Conservation (phyloP, 371 early-diverging fungal genomes). For the Mucor saturninus region DNA sequence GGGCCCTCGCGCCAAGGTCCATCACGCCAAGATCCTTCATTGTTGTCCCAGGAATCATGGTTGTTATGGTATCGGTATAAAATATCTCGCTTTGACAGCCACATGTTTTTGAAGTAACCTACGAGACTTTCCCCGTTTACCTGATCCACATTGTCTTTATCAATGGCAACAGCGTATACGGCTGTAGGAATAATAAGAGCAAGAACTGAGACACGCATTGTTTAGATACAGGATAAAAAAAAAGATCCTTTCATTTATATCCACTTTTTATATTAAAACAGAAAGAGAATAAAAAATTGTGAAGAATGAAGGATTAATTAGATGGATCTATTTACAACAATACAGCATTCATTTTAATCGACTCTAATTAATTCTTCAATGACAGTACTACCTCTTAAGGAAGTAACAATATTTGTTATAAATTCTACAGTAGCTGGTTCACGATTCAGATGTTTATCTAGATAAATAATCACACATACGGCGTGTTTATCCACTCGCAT, state of each 20-base stretch:
- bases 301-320: neutral
- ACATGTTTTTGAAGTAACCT: no score
- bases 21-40: neutral
- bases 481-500: conserved; percentile 63
- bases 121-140: no score
- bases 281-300: neutral
- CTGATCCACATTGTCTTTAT: neutral
- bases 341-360: conserved; percentile 21
- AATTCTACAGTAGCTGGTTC: conserved; percentile 61
- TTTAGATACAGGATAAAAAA: neutral
- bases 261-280: neutral
- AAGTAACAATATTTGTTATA: conserved; percentile 46
- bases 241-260: neutral
- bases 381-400: conserved; percentile 43
- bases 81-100: no score
- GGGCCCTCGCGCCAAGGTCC: no score
- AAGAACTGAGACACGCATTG: no score
- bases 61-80: no score
- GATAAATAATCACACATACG: conserved; percentile 62
- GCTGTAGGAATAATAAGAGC: neutral
- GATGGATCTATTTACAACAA: conserved; percentile 10
- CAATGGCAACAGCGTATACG: neutral
- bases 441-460: conserved; percentile 57
- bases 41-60: neutral
- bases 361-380: conserved; percentile 42